Percentiles rank a stretch among this genome's conserved stretches.
phyloP scores from a whole-genome alignment of 2,329 filamentous ascomycete genomes.

The Fusarium brevicatenulatum region DNA sequence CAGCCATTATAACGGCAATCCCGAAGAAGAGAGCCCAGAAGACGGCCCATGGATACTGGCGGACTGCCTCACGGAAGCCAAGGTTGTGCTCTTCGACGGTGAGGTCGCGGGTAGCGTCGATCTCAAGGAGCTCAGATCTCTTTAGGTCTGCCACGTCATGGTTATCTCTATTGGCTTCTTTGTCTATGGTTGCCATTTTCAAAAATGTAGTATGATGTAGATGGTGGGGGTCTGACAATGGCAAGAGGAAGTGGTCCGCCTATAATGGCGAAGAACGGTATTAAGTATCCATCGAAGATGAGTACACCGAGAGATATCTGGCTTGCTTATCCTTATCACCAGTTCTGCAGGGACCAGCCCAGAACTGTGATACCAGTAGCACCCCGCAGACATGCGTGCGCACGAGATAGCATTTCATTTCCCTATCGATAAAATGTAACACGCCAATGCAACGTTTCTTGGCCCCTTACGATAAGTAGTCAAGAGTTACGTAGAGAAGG shows the following conservation, averaged over 20 bases:
- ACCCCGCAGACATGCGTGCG: background rate
- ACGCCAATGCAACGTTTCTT: background rate
- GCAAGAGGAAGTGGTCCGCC: too few species aligned
- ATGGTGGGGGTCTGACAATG: background rate
- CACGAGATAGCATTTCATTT: background rate
- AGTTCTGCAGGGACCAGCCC: background rate
- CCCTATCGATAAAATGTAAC: background rate
- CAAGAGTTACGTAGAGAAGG: background rate
- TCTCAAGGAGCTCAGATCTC: background rate
- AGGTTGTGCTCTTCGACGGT: background rate
- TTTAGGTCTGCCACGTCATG: background rate
- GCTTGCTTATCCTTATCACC: background rate
- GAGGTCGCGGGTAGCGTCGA: background rate
- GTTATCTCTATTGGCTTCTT: background rate
- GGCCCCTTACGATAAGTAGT: background rate
- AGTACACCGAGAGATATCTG: background rate
- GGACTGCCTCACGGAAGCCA: background rate
- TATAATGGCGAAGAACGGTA: background rate
- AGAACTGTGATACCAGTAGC: background rate
- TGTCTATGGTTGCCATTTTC: background rate
- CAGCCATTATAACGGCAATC: background rate
- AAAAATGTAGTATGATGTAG: background rate
- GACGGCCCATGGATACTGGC: background rate
- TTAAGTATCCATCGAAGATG: background rate
- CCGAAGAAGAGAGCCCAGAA: background rate